phyloP scores from a whole-genome alignment of 768 basidiomycete genomes.

The Suillus subalutaceus region DNA sequence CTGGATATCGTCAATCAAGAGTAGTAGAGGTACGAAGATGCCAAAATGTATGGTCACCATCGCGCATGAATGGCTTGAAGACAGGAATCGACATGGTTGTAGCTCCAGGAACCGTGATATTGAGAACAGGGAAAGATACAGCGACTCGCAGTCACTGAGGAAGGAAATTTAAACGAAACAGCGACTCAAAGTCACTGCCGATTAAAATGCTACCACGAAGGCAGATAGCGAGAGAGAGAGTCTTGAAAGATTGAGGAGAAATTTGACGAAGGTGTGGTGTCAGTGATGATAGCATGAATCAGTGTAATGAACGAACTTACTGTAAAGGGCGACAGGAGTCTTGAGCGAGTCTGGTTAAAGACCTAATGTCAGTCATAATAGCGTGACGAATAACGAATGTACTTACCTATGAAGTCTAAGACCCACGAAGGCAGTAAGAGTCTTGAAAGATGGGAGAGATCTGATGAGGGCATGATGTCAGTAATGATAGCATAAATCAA shows the following conservation, averaged over 20 bases:
- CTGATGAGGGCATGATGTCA: too few relatives aligned
- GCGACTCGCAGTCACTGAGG: neutral
- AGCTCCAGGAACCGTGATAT: neutral
- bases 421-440: too few relatives aligned
- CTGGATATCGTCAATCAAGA: neutral
- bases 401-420: neutral
- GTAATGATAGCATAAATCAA: too few relatives aligned
- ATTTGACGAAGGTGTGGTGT: neutral
- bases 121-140: neutral
- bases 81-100: neutral
- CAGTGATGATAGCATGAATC: neutral
- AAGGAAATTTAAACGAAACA: neutral
- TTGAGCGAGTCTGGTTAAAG: neutral
- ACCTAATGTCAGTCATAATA: neutral
- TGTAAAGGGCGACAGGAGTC: neutral
- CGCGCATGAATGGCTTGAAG: neutral
- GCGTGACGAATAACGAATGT: neutral
- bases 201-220: neutral
- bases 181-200: neutral
- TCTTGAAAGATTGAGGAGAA: neutral
- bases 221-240: neutral
- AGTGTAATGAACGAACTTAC: neutral
- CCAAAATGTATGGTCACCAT: neutral
- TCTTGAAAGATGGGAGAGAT: too few relatives aligned
- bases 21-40: neutral